Evolutionary conservation across 345 rosid genomes (phyloP).

Genomic region (Camelina hispida): DNA sequence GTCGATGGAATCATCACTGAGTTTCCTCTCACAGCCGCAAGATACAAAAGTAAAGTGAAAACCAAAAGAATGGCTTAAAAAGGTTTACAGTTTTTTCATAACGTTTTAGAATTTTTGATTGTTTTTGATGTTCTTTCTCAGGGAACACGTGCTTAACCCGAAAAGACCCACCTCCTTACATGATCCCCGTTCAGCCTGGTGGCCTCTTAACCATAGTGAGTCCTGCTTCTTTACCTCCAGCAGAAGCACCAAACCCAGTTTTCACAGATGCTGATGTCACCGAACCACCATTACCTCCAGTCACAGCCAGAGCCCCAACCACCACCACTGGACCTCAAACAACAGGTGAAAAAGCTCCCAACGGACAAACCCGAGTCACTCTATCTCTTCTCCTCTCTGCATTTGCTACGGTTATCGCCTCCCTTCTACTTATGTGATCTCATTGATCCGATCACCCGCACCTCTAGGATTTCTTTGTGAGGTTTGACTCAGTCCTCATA

Average conservation of each 20-base stretch:
- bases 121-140: slow-evolving; percentile 44
- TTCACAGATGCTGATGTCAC: slow-evolving; percentile 58
- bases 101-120: background rate
- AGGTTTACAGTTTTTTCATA: background rate
- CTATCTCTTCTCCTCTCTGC: slow-evolving; percentile 46
- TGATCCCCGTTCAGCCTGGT: slow-evolving; percentile 64
- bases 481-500: slow-evolving; percentile 7
- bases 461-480: slow-evolving; percentile 24
- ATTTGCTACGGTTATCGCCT: slow-evolving; percentile 42
- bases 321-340: slow-evolving; percentile 40
- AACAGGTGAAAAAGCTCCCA: slow-evolving; percentile 43
- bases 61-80: background rate
- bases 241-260: slow-evolving; percentile 68
- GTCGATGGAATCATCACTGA: slow-evolving; percentile 75
- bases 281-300: slow-evolving; percentile 68
- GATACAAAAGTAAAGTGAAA: slow-evolving; percentile 76
- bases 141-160: slow-evolving; percentile 61
- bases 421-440: slow-evolving; percentile 51
- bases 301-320: slow-evolving; percentile 32
- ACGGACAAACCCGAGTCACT: slow-evolving; percentile 54
- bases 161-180: slow-evolving; percentile 53
- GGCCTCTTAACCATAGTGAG: slow-evolving; percentile 50
- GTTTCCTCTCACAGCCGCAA: slow-evolving; percentile 74
- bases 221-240: slow-evolving; percentile 56
- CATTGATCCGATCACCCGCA: slow-evolving; percentile 7